Percentiles rank a stretch among this genome's conserved stretches.
Evolutionary conservation across 768 basidiomycete species (phyloP).

Genomic region (Mycena maculata): DNA sequence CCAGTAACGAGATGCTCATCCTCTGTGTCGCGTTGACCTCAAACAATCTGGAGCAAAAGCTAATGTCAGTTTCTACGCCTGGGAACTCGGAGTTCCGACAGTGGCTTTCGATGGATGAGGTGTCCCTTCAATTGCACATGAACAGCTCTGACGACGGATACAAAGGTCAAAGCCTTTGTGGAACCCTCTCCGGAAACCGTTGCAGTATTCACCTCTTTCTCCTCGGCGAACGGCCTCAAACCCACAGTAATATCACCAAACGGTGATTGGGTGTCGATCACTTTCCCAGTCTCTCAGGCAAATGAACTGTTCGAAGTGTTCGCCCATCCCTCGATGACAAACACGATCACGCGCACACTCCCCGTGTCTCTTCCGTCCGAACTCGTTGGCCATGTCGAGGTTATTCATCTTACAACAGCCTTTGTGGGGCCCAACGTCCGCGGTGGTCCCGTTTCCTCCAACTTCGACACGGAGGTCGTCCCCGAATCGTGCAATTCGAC

Average conservation of each 20-base stretch:
- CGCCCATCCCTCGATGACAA: not conserved
- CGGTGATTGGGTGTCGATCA: conserved; percentile 13
- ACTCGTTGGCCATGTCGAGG: conserved; percentile 22
- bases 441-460: not conserved
- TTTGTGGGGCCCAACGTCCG: not conserved
- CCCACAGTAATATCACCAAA: conserved; percentile 10
- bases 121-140: not conserved
- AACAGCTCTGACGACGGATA: not conserved
- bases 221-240: conserved; percentile 1
- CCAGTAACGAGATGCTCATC: not conserved
- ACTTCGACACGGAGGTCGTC: not conserved
- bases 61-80: conserved; percentile 9
- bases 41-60: conserved; percentile 10
- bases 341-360: conserved; percentile 3
- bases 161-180: conserved; percentile 2
- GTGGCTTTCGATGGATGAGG: conserved; percentile 8
- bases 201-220: conserved; percentile 7
- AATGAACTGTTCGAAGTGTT: conserved; percentile 14
- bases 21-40: conserved; percentile 6
- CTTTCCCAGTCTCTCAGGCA: conserved; percentile 14
- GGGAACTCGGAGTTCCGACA: conserved; percentile 11
- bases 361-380: conserved; percentile 16
- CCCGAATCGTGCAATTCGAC: conserved; percentile 13
- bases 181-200: conserved; percentile 1
- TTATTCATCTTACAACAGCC: conserved; percentile 9